Conservation (phyloP, 495 filamentous ascomycete species). For the Amphirosellinia nigrospora region DNA sequence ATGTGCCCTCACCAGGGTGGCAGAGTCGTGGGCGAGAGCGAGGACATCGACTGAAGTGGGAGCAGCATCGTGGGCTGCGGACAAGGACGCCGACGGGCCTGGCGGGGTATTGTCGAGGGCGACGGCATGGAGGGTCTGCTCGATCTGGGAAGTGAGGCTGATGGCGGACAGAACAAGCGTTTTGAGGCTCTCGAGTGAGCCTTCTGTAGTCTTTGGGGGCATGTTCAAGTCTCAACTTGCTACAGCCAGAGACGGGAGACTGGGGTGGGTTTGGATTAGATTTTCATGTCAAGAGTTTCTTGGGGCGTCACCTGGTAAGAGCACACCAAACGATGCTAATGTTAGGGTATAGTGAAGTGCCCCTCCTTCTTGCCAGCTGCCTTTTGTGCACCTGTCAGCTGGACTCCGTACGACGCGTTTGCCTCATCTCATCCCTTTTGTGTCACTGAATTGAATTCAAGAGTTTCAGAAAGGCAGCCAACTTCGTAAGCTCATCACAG, state of each 20-base stretch:
- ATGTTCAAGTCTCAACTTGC: neutral
- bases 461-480: too few relatives aligned
- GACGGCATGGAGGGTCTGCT: slow-evolving; percentile 40
- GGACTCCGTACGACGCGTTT: too few relatives aligned
- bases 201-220: slow-evolving; percentile 27
- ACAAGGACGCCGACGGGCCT: neutral
- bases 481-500: too few relatives aligned
- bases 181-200: slow-evolving; percentile 46
- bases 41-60: slow-evolving; percentile 50
- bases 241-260: neutral
- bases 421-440: too few relatives aligned
- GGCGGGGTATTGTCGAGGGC: slow-evolving; percentile 28
- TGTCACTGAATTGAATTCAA: too few relatives aligned
- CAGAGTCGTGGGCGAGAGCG: slow-evolving; percentile 55
- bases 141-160: slow-evolving; percentile 46
- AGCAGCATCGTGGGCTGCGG: slow-evolving; percentile 13
- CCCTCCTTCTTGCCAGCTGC: too few relatives aligned
- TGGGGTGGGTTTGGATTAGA: neutral
- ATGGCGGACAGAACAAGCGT: slow-evolving; percentile 38
- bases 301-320: neutral
- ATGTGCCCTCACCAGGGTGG: slow-evolving; percentile 75
- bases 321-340: too few relatives aligned
- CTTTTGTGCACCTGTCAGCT: too few relatives aligned
- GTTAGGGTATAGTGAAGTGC: too few relatives aligned
- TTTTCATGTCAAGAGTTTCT: neutral